A percentile compares a stretch with the other conserved stretches of the same genome.
Evolutionary conservation across 2,329 filamentous ascomycete genomes (phyloP).

Genomic region (Coniochaeta ligniaria): DNA sequence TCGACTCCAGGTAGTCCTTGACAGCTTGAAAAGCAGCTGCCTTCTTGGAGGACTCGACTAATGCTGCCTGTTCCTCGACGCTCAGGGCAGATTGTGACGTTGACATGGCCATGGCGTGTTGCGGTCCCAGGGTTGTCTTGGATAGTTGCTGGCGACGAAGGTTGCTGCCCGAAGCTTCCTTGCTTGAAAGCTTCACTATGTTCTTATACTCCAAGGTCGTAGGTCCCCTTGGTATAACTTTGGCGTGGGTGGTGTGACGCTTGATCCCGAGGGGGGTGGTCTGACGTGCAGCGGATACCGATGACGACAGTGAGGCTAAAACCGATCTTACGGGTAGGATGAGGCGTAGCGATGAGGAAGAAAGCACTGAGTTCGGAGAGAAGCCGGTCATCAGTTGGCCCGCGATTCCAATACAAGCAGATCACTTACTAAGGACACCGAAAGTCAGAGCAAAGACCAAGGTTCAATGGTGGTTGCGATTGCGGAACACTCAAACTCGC

Average conservation of each 20-base stretch:
- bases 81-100: neutral
- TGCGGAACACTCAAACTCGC: neutral
- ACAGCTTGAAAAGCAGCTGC: conserved; percentile 69
- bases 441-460: too few species aligned
- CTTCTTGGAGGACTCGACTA: conserved; percentile 68
- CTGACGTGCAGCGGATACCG: neutral
- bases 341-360: neutral
- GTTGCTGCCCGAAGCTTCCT: neutral
- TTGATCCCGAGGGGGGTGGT: neutral
- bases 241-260: neutral
- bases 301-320: neutral
- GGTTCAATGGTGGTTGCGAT: neutral
- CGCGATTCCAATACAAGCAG: neutral
- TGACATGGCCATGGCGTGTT: conserved; percentile 1
- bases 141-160: neutral
- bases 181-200: too few species aligned
- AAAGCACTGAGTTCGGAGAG: neutral
- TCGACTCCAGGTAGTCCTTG: conserved; percentile 59
- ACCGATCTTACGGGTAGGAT: neutral
- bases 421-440: neutral
- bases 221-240: neutral
- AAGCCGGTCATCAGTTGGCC: neutral
- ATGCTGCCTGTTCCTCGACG: conserved; percentile 17
- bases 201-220: neutral
- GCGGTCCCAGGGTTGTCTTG: neutral